Evolutionary conservation across 441 rosid species (phyloP).

Genomic region (Kokia cookei): DNA sequence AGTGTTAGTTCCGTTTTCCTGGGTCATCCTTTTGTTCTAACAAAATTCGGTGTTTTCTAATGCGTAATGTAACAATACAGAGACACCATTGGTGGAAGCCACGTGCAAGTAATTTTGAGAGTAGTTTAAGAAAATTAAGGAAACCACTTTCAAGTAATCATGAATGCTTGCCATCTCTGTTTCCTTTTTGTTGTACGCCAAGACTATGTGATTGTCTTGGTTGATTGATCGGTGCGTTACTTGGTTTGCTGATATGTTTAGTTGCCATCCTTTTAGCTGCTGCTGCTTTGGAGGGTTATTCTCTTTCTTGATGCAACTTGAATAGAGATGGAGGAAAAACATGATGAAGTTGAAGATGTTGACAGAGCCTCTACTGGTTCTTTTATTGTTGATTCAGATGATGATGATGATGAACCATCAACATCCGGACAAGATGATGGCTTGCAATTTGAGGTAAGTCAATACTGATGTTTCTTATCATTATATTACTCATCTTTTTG

Average conservation of each 20-base stretch:
- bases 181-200: not conserved
- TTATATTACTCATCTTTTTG: not conserved
- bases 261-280: constrained; percentile 10
- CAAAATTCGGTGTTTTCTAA: not conserved
- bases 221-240: not conserved
- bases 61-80: not conserved
- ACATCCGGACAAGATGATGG: constrained; percentile 53
- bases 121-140: not conserved
- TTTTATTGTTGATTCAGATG: constrained; percentile 48
- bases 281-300: constrained; percentile 2
- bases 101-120: not conserved
- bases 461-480: not conserved
- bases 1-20: not conserved
- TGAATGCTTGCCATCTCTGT: not conserved
- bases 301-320: not conserved
- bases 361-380: constrained; percentile 52
- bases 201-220: not conserved
- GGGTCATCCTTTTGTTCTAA: not conserved
- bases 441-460: constrained; percentile 54
- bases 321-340: constrained; percentile 43
- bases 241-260: constrained; percentile 4
- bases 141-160: not conserved
- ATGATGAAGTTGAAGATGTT: constrained; percentile 40
- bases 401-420: constrained; percentile 35
- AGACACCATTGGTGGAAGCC: not conserved